phyloP scores from a whole-genome alignment of 495 filamentous ascomycete genomes.

The Lepraria neglecta region DNA sequence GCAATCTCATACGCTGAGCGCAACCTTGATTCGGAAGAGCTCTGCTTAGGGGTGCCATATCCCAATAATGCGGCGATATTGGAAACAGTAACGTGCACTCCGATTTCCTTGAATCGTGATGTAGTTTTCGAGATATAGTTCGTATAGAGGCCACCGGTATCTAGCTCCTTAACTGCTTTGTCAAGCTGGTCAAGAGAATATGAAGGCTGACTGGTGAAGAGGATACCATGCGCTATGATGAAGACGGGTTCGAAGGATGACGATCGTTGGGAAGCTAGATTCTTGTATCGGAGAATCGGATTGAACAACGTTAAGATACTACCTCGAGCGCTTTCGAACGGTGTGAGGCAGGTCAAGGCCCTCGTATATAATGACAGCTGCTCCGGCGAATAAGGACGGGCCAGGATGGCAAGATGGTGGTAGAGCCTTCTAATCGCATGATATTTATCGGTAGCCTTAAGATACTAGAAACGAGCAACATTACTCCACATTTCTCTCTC shows the following conservation, averaged over 20 bases:
- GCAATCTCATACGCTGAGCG: constrained; percentile 17
- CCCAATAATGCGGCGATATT: constrained; percentile 50
- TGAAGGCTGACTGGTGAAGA: constrained; percentile 51
- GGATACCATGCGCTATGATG: constrained; percentile 56
- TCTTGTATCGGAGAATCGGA: constrained; percentile 43
- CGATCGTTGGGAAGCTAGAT: constrained; percentile 34
- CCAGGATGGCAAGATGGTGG: constrained; percentile 76
- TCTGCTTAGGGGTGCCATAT: constrained; percentile 42
- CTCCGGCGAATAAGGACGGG: constrained; percentile 63
- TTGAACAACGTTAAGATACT: constrained; percentile 66
- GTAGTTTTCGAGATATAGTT: constrained; percentile 53
- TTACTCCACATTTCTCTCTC: constrained; percentile 73
- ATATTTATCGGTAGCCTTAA: constrained; percentile 61
- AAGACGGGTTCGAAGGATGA: constrained; percentile 47
- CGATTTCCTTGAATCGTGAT: constrained; percentile 57
- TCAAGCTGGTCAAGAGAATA: constrained; percentile 41
- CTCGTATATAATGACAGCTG: constrained; percentile 71
- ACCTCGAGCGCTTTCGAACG: constrained; percentile 57
- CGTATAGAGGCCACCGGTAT: constrained; percentile 42
- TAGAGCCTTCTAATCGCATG: constrained; percentile 69
- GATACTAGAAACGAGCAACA: constrained; percentile 74
- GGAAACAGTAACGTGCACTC: constrained; percentile 45
- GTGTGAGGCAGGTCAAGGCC: constrained; percentile 41
- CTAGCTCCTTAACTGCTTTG: constrained; percentile 44
- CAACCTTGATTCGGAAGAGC: constrained; percentile 12